A percentile compares a stretch with the other conserved stretches of the same genome.
These are phyloP conservation scores for Collariella sp. DNA, from an alignment of 495 filamentous ascomycete genomes.

Conservation along the genomic window DNA sequence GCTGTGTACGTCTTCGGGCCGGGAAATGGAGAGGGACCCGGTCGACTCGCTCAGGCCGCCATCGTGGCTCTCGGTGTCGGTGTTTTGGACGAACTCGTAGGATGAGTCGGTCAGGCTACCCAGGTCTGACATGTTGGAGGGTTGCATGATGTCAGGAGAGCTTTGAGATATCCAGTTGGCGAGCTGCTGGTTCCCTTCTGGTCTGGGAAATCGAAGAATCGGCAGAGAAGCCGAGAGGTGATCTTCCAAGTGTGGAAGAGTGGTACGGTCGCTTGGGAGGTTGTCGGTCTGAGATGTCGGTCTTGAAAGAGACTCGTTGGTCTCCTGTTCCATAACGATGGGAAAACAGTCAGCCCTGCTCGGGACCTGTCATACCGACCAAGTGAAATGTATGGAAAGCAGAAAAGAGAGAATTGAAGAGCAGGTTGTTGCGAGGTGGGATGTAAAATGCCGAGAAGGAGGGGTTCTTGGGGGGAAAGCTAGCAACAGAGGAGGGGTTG, in stretches of 20 bases:
- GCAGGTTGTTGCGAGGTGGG: too few relatives aligned
- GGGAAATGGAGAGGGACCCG: constrained; percentile 41
- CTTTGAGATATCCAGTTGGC: constrained; percentile 46
- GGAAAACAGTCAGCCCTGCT: constrained; percentile 25
- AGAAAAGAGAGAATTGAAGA: not conserved
- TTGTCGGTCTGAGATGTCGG: not conserved
- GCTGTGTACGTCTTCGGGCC: constrained; percentile 47
- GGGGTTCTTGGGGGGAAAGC: not conserved
- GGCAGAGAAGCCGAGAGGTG: constrained; percentile 29
- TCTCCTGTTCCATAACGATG: constrained; percentile 41
- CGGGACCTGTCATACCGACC: constrained; percentile 31
- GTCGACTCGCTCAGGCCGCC: constrained; percentile 44
- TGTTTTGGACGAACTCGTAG: constrained; percentile 47
- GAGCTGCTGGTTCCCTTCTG: constrained; percentile 39
- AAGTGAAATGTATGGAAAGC: constrained; percentile 1
- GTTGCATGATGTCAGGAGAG: constrained; percentile 42
- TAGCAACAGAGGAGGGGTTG: too few relatives aligned
- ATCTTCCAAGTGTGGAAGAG: not conserved
- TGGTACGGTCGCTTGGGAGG: constrained; percentile 1
- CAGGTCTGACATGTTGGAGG: constrained; percentile 34
- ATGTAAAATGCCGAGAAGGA: not conserved
- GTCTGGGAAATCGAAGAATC: constrained; percentile 42
- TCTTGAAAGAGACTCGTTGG: constrained; percentile 7
- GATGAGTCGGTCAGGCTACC: constrained; percentile 46
- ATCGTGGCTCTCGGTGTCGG: constrained; percentile 36